Conservation (phyloP, 352 stramenopile genomes). For the Pythium graminicola region DNA sequence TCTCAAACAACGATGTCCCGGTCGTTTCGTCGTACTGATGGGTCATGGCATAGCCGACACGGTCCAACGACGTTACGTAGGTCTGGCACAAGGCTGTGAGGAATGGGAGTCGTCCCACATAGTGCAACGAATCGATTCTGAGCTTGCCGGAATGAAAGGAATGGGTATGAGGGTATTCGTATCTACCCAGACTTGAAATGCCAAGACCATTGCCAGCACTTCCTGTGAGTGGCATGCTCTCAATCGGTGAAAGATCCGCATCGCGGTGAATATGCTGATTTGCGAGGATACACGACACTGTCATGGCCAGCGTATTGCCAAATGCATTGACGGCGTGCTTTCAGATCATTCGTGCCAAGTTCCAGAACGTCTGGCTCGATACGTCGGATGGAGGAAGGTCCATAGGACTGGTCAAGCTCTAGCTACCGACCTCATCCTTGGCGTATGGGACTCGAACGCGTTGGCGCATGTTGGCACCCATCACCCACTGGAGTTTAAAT, state of each 20-base stretch:
- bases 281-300: neutral
- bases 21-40: slow-evolving; percentile 16
- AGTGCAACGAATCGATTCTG: slow-evolving; percentile 8
- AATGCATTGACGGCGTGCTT: slow-evolving; percentile 16
- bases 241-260: neutral
- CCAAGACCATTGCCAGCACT: slow-evolving; percentile 5
- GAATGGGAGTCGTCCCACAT: neutral
- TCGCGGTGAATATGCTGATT: slow-evolving; percentile 12
- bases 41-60: slow-evolving; percentile 6
- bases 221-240: slow-evolving; percentile 8
- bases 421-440: slow-evolving; percentile 33
- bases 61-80: slow-evolving; percentile 13
- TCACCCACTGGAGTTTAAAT: slow-evolving; percentile 35
- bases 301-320: neutral
- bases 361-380: slow-evolving; percentile 31
- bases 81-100: slow-evolving; percentile 2
- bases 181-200: slow-evolving; percentile 11
- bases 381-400: neutral
- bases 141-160: neutral
- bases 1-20: slow-evolving; percentile 11
- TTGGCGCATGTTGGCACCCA: slow-evolving; percentile 42
- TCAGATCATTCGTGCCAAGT: slow-evolving; percentile 34
- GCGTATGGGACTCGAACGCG: slow-evolving; percentile 29
- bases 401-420: slow-evolving; percentile 17
- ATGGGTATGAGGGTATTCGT: slow-evolving; percentile 1